A percentile compares a stretch with the other conserved stretches of the same genome.
Evolutionary conservation across 2,329 filamentous ascomycete genomes (phyloP).

Genomic region (Bertia moriformis): DNA sequence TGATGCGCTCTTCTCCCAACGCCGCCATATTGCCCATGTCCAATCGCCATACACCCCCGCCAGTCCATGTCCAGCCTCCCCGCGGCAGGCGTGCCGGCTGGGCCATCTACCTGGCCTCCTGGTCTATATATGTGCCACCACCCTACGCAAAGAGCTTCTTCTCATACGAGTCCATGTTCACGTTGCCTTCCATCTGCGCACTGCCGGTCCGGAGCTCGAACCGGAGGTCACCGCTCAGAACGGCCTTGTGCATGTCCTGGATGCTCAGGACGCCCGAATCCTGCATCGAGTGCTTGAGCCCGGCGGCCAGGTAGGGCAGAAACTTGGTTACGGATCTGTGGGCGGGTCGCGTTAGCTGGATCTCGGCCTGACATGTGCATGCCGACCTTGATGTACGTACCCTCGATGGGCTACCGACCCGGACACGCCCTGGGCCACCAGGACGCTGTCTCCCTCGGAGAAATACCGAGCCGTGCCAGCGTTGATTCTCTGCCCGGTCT

Average conservation of each 20-base stretch:
- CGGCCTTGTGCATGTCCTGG: slow-evolving; percentile 59
- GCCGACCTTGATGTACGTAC: slow-evolving; percentile 22
- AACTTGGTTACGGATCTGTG: slow-evolving; percentile 75
- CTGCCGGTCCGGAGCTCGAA: slow-evolving; percentile 92
- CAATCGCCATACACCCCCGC: too few species aligned
- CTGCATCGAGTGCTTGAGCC: slow-evolving; percentile 93
- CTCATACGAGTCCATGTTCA: slow-evolving; percentile 97
- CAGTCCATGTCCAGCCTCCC: too few species aligned
- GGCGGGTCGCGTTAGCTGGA: background rate
- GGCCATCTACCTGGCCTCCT: too few species aligned
- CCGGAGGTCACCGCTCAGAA: slow-evolving; percentile 60
- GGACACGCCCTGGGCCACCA: slow-evolving; percentile 93
- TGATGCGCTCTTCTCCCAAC: too few species aligned
- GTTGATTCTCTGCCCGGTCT: slow-evolving; percentile 67
- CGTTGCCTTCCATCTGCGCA: slow-evolving; percentile 89
- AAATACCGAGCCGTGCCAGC: slow-evolving; percentile 96
- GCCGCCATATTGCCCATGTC: too few species aligned
- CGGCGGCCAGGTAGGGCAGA: slow-evolving; percentile 84
- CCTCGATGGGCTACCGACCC: slow-evolving; percentile 69
- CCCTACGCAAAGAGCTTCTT: slow-evolving; percentile 93
- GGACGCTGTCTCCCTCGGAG: slow-evolving; percentile 84
- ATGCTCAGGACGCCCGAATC: slow-evolving; percentile 82
- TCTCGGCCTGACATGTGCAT: background rate
- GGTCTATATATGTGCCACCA: too few species aligned
- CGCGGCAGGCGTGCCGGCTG: too few species aligned